Conservation (phyloP, 176 grass and related monocot genomes). For the Pharus latifolius region DNA sequence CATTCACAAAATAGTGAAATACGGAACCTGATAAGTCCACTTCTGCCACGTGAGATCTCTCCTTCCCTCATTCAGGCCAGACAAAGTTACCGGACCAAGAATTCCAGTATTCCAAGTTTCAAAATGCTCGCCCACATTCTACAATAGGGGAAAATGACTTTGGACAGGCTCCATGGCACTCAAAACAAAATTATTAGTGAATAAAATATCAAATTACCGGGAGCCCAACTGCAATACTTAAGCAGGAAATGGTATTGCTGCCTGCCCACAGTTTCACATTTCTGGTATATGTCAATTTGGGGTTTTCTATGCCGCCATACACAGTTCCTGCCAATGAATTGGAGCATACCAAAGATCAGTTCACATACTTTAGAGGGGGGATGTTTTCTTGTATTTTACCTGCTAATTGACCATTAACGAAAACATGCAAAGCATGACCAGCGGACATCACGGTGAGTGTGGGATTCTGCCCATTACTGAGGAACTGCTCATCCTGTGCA, state of each 20-base stretch:
- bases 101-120: constrained; percentile 99
- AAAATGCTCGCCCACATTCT: constrained; percentile 97
- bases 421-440: constrained; percentile 88
- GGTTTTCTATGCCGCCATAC: constrained; percentile 75
- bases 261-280: constrained; percentile 66
- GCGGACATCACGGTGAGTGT: constrained; percentile 86
- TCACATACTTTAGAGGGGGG: background rate
- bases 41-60: constrained; percentile 96
- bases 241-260: constrained; percentile 86
- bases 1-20: background rate
- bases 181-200: background rate
- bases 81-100: constrained; percentile 77
- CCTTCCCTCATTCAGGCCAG: constrained; percentile 88
- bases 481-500: constrained; percentile 59
- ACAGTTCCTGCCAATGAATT: constrained; percentile 54
- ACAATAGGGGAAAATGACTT: constrained; percentile 16
- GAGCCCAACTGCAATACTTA: constrained; percentile 93
- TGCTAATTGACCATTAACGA: constrained; percentile 67
- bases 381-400: constrained; percentile 21
- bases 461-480: constrained; percentile 39
- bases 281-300: constrained; percentile 73
- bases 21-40: constrained; percentile 88
- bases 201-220: constrained; percentile 51
- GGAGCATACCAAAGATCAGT: constrained; percentile 3
- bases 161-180: background rate